Percentiles rank a stretch among this genome's conserved stretches.
Conservation (phyloP, 2,329 filamentous ascomycete species). For the Myrmaecium sp. region DNA sequence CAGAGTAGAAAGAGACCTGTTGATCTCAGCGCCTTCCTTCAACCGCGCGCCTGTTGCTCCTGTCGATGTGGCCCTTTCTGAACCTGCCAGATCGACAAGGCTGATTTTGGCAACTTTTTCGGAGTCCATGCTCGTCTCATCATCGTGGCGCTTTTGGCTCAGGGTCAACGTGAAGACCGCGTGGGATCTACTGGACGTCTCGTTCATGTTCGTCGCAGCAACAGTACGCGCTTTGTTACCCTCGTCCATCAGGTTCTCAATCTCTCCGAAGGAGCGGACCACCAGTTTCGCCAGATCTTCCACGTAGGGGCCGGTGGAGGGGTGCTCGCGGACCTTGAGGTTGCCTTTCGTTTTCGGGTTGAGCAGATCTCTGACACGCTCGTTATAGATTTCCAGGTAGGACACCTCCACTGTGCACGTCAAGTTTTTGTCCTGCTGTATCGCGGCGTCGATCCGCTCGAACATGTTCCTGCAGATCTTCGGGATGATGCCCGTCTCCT, state of each 20-base stretch:
- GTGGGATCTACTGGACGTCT: slow-evolving; percentile 94
- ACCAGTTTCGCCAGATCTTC: slow-evolving; percentile 93
- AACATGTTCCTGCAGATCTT: slow-evolving; percentile 98
- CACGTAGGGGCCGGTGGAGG: slow-evolving; percentile 92
- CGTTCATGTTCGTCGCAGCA: slow-evolving; percentile 99
- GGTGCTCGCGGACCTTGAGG: slow-evolving; percentile 92
- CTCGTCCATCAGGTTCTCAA: slow-evolving; percentile 96
- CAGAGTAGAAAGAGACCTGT: slow-evolving; percentile 85
- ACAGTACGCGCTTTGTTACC: slow-evolving; percentile 98
- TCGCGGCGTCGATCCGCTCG: slow-evolving; percentile 54
- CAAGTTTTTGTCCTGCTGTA: slow-evolving; percentile 58
- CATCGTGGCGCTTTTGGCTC: slow-evolving; percentile 81
- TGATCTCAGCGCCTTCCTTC: slow-evolving; percentile 98
- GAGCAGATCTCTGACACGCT: slow-evolving; percentile 83
- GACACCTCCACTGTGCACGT: slow-evolving; percentile 94
- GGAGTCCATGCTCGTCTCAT: slow-evolving; percentile 88
- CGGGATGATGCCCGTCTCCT: slow-evolving; percentile 89
- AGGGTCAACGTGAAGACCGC: slow-evolving; percentile 94
- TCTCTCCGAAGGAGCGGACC: slow-evolving; percentile 84
- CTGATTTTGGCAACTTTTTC: slow-evolving; percentile 98
- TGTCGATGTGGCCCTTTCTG: slow-evolving; percentile 90
- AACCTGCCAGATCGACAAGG: slow-evolving; percentile 92
- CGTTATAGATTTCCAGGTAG: slow-evolving; percentile 98
- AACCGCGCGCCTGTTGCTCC: slow-evolving; percentile 87
- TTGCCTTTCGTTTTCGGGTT: slow-evolving; percentile 95